phyloP scores from a whole-genome alignment of 345 rosid species.

The Populus ilicifolia region DNA sequence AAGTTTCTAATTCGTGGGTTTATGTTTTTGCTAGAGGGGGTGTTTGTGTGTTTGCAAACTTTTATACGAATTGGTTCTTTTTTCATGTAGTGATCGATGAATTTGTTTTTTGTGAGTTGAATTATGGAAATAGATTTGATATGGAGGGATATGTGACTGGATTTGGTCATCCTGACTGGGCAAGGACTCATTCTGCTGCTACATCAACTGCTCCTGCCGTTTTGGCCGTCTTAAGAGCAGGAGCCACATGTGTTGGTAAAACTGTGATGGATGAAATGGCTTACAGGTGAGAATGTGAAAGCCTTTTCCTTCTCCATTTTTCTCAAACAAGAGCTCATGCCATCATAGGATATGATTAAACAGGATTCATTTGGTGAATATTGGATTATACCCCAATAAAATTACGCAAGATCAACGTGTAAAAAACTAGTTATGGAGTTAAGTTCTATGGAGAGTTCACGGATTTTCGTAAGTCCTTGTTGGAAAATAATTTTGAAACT shows the following conservation, averaged over 20 bases:
- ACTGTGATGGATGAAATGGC: constrained; percentile 98
- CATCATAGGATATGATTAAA: background rate
- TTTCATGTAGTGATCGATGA: too few species aligned
- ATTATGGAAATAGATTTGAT: constrained; percentile 55
- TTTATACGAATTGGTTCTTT: too few species aligned
- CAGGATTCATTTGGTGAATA: too few species aligned
- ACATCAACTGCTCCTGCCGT: constrained; percentile 68
- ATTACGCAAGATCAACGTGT: too few species aligned
- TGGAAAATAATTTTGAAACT: too few species aligned
- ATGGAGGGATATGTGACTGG: constrained; percentile 76
- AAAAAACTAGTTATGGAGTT: too few species aligned
- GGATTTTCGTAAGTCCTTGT: too few species aligned
- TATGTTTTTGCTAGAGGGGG: background rate
- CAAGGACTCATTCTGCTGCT: constrained; percentile 67
- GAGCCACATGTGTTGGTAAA: constrained; percentile 68
- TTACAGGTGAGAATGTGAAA: constrained; percentile 47
- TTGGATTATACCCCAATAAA: too few species aligned
- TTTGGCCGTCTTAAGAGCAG: constrained; percentile 53
- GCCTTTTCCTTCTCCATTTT: background rate
- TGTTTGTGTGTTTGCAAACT: background rate
- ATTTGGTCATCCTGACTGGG: constrained; percentile 96
- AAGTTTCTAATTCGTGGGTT: constrained; percentile 10
- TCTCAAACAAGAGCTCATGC: background rate
- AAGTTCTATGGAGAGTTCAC: too few species aligned
- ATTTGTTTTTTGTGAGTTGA: background rate